These are phyloP conservation scores for Nakaseomyces kungkrabaensis DNA, from an alignment of 1,139 yeast species.

Conservation along the genomic window DNA sequence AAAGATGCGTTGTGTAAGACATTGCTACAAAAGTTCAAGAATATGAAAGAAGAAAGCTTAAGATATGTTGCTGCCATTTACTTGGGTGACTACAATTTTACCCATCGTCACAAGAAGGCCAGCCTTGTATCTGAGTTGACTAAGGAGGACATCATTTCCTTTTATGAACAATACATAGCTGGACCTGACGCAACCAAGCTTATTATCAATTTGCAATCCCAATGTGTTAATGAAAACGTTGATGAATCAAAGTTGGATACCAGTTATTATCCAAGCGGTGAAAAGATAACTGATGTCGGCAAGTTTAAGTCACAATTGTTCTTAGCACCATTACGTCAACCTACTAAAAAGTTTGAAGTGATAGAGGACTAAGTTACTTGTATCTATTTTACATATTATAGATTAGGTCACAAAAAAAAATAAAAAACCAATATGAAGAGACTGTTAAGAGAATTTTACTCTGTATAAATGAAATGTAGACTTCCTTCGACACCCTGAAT, in stretches of 20 bases:
- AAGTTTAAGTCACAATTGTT: constrained; percentile 36
- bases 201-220: constrained; percentile 62
- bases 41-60: constrained; percentile 62
- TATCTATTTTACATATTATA: not conserved
- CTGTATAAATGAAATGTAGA: constrained; percentile 20
- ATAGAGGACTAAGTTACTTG: not conserved
- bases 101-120: constrained; percentile 47
- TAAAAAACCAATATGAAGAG: not conserved
- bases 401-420: too few relatives aligned
- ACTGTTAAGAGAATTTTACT: too few relatives aligned
- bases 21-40: constrained; percentile 63
- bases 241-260: constrained; percentile 20
- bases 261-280: constrained; percentile 31
- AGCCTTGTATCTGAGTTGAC: constrained; percentile 43
- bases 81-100: constrained; percentile 72
- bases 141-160: constrained; percentile 46
- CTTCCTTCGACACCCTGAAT: constrained; percentile 32
- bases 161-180: constrained; percentile 42
- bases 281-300: constrained; percentile 31
- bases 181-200: constrained; percentile 39
- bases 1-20: constrained; percentile 57
- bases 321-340: constrained; percentile 38
- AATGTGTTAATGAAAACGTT: constrained; percentile 25
- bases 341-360: constrained; percentile 24
- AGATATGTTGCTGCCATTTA: constrained; percentile 60